Percentiles rank a stretch among this genome's conserved stretches.
Evolutionary conservation across 345 rosid species (phyloP).

Genomic region (Xanthoceras sorbifolium): DNA sequence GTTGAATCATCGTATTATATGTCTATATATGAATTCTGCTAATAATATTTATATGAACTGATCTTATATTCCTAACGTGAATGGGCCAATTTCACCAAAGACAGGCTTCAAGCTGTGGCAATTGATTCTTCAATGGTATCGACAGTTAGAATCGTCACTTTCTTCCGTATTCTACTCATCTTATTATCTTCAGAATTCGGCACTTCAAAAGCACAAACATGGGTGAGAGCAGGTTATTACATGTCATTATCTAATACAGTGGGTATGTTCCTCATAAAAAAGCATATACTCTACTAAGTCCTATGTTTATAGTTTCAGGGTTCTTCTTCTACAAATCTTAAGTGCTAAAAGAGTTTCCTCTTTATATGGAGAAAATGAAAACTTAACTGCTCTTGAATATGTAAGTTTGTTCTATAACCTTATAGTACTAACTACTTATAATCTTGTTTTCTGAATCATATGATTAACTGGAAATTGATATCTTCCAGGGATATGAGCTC

Average conservation of each 20-base stretch:
- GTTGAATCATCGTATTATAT: too few relatives aligned
- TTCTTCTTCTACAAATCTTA: slow-evolving; percentile 7
- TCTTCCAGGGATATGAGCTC: not conserved
- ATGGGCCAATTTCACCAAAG: too few relatives aligned
- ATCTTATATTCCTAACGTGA: too few relatives aligned
- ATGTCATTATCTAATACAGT: not conserved
- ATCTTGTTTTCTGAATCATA: too few relatives aligned
- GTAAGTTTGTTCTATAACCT: not conserved
- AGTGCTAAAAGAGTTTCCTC: not conserved
- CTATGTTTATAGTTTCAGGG: slow-evolving; percentile 43
- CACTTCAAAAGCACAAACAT: slow-evolving; percentile 3
- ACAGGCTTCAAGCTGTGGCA: too few relatives aligned
- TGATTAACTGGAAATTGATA: too few relatives aligned
- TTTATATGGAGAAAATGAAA: not conserved
- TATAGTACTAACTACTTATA: too few relatives aligned
- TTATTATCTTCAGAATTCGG: too few relatives aligned
- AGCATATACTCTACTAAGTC: not conserved
- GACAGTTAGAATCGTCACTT: not conserved
- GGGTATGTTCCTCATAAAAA: not conserved
- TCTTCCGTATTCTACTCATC: not conserved
- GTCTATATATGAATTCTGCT: too few relatives aligned
- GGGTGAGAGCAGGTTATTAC: slow-evolving; percentile 32
- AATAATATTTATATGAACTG: too few relatives aligned
- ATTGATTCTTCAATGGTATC: not conserved
- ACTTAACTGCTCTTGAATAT: not conserved